These are phyloP conservation scores for Neofusicoccum ribis DNA, from an alignment of 2,329 filamentous ascomycete species.

Conservation along the genomic window DNA sequence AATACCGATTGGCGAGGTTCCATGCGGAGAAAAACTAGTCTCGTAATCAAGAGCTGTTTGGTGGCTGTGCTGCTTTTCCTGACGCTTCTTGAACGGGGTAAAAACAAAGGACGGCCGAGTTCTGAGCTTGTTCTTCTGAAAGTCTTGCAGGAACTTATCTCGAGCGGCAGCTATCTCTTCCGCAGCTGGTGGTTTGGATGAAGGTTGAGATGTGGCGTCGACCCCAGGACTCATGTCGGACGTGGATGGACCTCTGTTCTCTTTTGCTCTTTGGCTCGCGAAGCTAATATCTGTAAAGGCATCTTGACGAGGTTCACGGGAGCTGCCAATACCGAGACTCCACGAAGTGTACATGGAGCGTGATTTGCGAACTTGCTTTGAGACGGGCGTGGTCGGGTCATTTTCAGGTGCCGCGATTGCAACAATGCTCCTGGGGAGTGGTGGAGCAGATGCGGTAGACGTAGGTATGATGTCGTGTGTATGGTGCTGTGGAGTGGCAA, in stretches of 20 bases:
- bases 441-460: background rate
- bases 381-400: background rate
- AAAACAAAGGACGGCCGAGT: constrained; percentile 47
- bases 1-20: background rate
- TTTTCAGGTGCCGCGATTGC: constrained; percentile 25
- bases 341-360: constrained; percentile 19
- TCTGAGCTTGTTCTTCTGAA: constrained; percentile 41
- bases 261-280: background rate
- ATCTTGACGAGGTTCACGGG: background rate
- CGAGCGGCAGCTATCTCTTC: constrained; percentile 29
- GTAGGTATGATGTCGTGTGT: constrained; percentile 19
- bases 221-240: background rate
- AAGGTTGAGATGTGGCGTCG: constrained; percentile 20
- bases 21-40: background rate
- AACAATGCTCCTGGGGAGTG: background rate
- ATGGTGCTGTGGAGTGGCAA: constrained; percentile 5
- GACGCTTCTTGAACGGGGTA: constrained; percentile 46
- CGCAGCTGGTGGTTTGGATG: background rate
- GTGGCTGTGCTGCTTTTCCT: constrained; percentile 29
- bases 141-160: constrained; percentile 43
- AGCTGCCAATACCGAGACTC: constrained; percentile 4
- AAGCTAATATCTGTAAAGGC: background rate
- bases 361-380: constrained; percentile 15
- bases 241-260: background rate
- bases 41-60: constrained; percentile 8